Base-by-base conservation (phyloP, 2,329 filamentous ascomycete species). In the Rachicladosporium sp. region DNA sequence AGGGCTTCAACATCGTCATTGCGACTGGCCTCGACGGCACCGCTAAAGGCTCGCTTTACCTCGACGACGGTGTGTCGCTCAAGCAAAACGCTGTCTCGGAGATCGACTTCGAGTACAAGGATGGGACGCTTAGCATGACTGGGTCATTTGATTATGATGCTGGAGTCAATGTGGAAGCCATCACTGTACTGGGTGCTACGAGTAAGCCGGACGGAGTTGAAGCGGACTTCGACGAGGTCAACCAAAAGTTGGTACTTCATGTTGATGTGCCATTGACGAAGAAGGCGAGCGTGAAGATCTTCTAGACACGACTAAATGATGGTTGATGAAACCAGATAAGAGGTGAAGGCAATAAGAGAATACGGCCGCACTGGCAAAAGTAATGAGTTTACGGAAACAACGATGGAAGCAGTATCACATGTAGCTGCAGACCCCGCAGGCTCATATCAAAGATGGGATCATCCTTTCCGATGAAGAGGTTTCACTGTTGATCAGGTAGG, bases 1-100 rank as follows among this genome's bases (percentile, higher is more conserved):
- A 79, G 47, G 66, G 76, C 45, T 87, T 87, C 60, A 71, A 79
- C 55, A 63, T 89, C 33, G 51, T 87, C 12, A 67, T 89, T 29
- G 77, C 81, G 0, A 68, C 80, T 0, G 74, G 71, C 3, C 51
- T 54, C 0, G 63, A 78, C 36, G 79, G 77, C 2, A 71, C 62
- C 6, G 83, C 83, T 0, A 57, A 53, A 2, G 83, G 83, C 0
- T 64, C 68, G 36, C 63, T 88, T 42, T 88, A 87, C 54, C 60
- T 88, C 3, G 83, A 88, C 49, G 82, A 89, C 44, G 83, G 83
- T 6, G 74, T 78, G 43, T 76, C 71, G 11, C 49, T 86, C 36
- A 61, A 71, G 43, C 80, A 81, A 56, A 44, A 60, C 1, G 53
- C 49, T 0, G 71, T 67, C 6, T 31, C 38, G 3, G 37, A 45